phyloP scores from a whole-genome alignment of 495 filamentous ascomycete genomes.

The Margaritispora aquatica region DNA sequence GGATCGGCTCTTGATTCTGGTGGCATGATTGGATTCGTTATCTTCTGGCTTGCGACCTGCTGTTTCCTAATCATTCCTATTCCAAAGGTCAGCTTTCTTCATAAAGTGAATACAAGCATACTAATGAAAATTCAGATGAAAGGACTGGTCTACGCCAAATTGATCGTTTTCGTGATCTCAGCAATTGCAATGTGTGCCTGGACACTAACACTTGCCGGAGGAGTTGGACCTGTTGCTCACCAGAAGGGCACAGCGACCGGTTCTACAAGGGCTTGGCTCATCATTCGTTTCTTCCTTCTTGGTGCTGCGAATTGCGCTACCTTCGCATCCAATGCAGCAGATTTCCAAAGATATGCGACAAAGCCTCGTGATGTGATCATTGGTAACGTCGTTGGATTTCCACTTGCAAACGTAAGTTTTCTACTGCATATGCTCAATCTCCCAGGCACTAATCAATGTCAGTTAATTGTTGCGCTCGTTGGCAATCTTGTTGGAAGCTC shows the following conservation, averaged over 20 bases:
- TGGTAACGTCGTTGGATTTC: slow-evolving; percentile 32
- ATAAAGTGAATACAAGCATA: background rate
- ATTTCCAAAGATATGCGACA: slow-evolving; percentile 32
- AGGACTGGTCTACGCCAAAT: slow-evolving; percentile 31
- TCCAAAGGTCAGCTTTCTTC: slow-evolving; percentile 20
- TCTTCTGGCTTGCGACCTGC: slow-evolving; percentile 33
- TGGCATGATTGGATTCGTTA: slow-evolving; percentile 33
- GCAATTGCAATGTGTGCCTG: slow-evolving; percentile 31
- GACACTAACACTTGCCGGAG: slow-evolving; percentile 27
- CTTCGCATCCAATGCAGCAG: slow-evolving; percentile 33
- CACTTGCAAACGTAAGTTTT: slow-evolving; percentile 23
- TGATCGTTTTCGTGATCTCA: slow-evolving; percentile 28
- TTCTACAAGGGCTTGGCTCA: slow-evolving; percentile 26
- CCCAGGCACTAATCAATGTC: background rate
- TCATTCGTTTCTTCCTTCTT: slow-evolving; percentile 31
- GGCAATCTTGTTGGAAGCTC: slow-evolving; percentile 35
- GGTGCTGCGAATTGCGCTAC: slow-evolving; percentile 32
- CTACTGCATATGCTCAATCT: background rate
- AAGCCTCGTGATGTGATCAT: slow-evolving; percentile 31
- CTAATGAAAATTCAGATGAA: slow-evolving; percentile 22
- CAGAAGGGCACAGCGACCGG: slow-evolving; percentile 28
- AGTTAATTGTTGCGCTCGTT: slow-evolving; percentile 26
- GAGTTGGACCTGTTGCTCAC: slow-evolving; percentile 21
- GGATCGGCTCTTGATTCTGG: slow-evolving; percentile 31
- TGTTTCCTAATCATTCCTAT: slow-evolving; percentile 31